Evolutionary conservation across 768 basidiomycete genomes (phyloP), one percentile per base, ranked within the genome.

Genomic region (Dioszegia hungarica): DNA sequence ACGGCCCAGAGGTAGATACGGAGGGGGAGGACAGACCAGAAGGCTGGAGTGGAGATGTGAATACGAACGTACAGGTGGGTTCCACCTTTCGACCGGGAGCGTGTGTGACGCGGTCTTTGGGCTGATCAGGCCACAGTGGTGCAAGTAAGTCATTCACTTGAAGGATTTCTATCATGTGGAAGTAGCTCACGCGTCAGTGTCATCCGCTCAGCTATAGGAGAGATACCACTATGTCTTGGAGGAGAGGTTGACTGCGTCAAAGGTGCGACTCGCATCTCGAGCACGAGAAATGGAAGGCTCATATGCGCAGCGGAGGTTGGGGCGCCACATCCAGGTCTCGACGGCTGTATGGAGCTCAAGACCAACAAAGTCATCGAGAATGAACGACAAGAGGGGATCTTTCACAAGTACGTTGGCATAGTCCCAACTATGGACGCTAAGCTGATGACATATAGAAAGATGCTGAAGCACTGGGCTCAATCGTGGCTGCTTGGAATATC

Each of bases 391-490:
- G 69, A 72, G 34, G 49, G 51, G 12, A 66, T 67, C 33, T 77
- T 77, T 49, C 71, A 75, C 44, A 69, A 68, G 73, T 71, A 41
- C 45, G 64, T 24, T 19, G 12, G 9, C 22, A 20, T 12, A 28
- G 20, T 27, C 3, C 24, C 14, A 10, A 29, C 36, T 29, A 15
- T 33, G 37, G 40, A 38, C 27, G 39, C 37, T 27, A 27, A 31
- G 57, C 53, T 59, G 57, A 51, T 46, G 14, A 47, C n/a, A 2
- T 12, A 11, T 47, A 73, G 74, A 29, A 77, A 77, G 48, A 47
- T 77, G 41, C 67, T 77, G 37, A 76, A 76, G 48, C 75, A 76
- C 49, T 77, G 77, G 77, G 77, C 77, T 8, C 77, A 77, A 29
- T 72, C 68, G n/a, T 75, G 68, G 57, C 54, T 77, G n/a, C 54